These are phyloP conservation scores for Pseudohyphozyma bogoriensis DNA, from an alignment of 768 basidiomycete species.

Conservation along the genomic window DNA sequence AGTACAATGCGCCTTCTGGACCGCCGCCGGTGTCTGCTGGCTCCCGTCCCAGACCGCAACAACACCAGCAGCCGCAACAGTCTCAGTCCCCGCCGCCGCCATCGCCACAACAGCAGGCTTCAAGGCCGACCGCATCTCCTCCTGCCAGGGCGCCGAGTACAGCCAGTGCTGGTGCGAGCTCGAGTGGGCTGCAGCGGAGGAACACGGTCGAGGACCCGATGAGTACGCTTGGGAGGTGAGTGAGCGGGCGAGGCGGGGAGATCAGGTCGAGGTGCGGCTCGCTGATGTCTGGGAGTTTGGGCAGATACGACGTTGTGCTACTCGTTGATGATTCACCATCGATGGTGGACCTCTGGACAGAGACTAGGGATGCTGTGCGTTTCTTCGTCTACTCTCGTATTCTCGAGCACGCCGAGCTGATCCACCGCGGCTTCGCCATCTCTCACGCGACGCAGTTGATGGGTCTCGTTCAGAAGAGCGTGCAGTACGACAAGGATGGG, in stretches of 20 bases:
- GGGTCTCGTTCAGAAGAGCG: slow-evolving; percentile 19
- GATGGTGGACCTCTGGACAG: slow-evolving; percentile 24
- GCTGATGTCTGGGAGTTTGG: too few relatives aligned
- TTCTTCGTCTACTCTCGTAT: too few relatives aligned
- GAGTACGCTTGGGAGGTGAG: slow-evolving; percentile 4
- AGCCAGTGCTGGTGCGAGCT: background rate
- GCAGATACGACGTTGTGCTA: slow-evolving; percentile 10
- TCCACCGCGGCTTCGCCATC: too few relatives aligned
- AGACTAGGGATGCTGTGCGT: slow-evolving; percentile 22
- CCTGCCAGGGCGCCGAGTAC: background rate
- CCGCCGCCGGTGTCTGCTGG: too few relatives aligned
- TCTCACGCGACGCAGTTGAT: too few relatives aligned
- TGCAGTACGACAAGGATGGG: slow-evolving; percentile 14
- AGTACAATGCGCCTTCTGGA: too few relatives aligned
- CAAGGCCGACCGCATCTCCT: background rate
- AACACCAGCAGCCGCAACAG: background rate
- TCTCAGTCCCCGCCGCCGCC: background rate
- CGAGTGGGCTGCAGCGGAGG: background rate
- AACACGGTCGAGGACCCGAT: slow-evolving; percentile 10
- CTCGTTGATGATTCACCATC: slow-evolving; percentile 27
- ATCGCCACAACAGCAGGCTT: background rate
- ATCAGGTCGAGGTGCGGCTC: too few relatives aligned
- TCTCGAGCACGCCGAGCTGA: too few relatives aligned
- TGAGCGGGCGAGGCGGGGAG: too few relatives aligned
- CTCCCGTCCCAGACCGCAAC: background rate